Evolutionary conservation across 2,329 filamentous ascomycete genomes (phyloP).

Genomic region (Hymenoscyphus occultus): DNA sequence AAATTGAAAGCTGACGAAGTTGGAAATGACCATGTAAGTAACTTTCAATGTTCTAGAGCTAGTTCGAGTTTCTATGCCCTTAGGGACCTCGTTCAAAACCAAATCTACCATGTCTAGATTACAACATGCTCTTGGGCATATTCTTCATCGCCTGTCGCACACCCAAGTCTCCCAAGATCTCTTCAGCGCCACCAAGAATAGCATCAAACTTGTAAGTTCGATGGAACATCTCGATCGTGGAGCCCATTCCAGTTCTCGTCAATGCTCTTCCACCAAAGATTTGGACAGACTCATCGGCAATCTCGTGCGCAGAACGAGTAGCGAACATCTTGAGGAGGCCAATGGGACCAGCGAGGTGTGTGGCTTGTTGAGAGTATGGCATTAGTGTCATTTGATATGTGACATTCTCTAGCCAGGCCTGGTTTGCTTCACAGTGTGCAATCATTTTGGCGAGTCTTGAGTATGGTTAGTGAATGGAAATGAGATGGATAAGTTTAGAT

Average conservation of each 20-base stretch:
- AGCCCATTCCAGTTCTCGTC: constrained; percentile 80
- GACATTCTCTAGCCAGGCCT: constrained; percentile 80
- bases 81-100: neutral
- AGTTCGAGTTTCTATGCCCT: no score
- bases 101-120: constrained; percentile 28
- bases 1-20: no score
- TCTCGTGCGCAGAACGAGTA: constrained; percentile 75
- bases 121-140: constrained; percentile 83
- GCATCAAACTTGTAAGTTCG: constrained; percentile 73
- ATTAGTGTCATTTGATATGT: constrained; percentile 88
- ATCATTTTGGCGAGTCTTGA: constrained; percentile 80
- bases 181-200: constrained; percentile 76
- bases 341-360: constrained; percentile 75
- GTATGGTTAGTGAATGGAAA: constrained; percentile 9
- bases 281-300: constrained; percentile 79
- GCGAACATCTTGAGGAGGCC: constrained; percentile 76
- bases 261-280: constrained; percentile 82
- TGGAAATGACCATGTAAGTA: no score
- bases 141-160: constrained; percentile 80
- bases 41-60: no score
- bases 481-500: neutral
- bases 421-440: constrained; percentile 73
- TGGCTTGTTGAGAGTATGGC: constrained; percentile 73
- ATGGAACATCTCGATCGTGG: constrained; percentile 79
- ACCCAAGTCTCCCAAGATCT: constrained; percentile 76